Evolutionary conservation across 768 basidiomycete genomes (phyloP), one percentile per base, ranked within the genome.

Genomic region (Pisolithus tinctorius): DNA sequence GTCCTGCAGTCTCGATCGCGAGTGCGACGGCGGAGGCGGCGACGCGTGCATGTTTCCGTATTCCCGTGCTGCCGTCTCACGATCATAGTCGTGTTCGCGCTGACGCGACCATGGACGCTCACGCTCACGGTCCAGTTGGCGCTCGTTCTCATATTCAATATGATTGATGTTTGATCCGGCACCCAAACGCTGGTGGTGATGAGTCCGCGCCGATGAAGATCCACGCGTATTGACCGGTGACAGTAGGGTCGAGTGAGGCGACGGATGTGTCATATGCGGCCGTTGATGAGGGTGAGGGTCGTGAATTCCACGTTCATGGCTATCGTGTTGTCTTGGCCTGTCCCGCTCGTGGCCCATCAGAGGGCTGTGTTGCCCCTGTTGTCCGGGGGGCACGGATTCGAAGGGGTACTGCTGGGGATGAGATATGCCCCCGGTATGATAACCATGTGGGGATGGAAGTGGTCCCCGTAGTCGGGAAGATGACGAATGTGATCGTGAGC

Each of bases 101-200:
- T 64, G 65, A 48, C 73, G 71, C 44, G 63, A 49, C 66, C 66
- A 67, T 38, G 43, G 72, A 54, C 64, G 65, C 39, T 57, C 56
- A 34, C 58, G 65, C 51, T 77, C 78, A 60, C 77, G 71, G 29
- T 81, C 78, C 23, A 80, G 74, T 17, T 75, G 76, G 51, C 77
- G 69, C 52, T 68, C 67, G 38, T 54, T 59, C 44, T 68, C 67
- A 42, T 59, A 55, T 37, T 69, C 71, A 36, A 66, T 63, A 56
- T 67, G 62, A 60, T 75, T 77, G 44, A 83, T 72, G 57, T 75
- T 80, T 25, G 80, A 72, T 3, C 74, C 82, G 38, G 83, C 82
- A 6, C 83, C 84, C 58, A 83, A 61, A 49, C 83, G 81, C 64
- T 85, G 84, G 66, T 86, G 84, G 53, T 73, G 74, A 63, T 86